Conservation (phyloP, 495 filamentous ascomycete species). For the Immersiella caudata region DNA sequence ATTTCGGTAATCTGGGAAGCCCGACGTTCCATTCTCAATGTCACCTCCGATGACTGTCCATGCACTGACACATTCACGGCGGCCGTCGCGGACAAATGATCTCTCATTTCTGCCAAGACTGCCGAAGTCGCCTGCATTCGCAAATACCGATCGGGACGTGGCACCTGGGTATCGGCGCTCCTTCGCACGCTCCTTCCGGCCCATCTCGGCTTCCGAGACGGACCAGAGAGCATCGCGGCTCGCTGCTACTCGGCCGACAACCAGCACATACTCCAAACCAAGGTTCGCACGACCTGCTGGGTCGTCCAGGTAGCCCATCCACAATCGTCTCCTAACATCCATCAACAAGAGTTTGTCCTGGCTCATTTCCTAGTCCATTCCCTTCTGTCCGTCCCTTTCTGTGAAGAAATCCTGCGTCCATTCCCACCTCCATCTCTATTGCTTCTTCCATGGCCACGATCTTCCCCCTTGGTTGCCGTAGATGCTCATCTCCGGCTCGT, state of each 20-base stretch:
- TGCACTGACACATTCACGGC: background rate
- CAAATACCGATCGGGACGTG: background rate
- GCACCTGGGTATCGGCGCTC: background rate
- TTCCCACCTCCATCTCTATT: background rate
- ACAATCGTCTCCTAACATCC: background rate
- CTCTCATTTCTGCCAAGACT: background rate
- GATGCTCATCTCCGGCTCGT: slow-evolving; percentile 15
- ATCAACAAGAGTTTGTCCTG: background rate
- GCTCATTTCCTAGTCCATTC: background rate
- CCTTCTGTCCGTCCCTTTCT: background rate
- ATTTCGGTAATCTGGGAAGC: slow-evolving; percentile 1
- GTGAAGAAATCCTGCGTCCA: background rate
- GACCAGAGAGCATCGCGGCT: background rate
- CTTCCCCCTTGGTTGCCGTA: background rate
- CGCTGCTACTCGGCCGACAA: background rate
- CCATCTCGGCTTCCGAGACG: background rate
- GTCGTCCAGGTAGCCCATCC: background rate
- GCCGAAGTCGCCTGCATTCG: background rate
- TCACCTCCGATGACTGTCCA: background rate
- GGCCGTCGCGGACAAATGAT: background rate
- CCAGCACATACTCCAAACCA: background rate
- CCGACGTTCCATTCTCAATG: slow-evolving; percentile 10
- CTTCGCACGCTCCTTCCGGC: background rate
- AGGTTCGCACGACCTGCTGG: background rate
- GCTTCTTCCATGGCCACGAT: background rate